Evolutionary conservation across 1,139 yeast genomes (phyloP).

Genomic region (Geotrichum histeridarum): DNA sequence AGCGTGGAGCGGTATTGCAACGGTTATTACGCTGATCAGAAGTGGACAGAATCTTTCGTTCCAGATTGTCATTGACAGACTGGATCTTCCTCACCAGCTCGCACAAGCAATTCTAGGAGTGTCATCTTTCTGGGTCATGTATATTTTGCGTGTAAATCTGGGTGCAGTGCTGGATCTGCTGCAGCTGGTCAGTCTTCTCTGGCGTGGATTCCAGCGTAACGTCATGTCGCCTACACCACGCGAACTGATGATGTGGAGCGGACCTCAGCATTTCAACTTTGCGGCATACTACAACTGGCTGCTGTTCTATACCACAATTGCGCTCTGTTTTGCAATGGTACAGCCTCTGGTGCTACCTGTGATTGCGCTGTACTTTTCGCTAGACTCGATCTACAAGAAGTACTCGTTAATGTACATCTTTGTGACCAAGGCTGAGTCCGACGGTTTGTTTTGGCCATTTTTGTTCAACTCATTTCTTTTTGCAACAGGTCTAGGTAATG

Average conservation of each 20-base stretch:
- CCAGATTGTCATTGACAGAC: slow-evolving; percentile 25
- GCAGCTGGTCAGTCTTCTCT: slow-evolving; percentile 33
- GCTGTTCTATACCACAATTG: slow-evolving; percentile 39
- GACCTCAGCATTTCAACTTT: slow-evolving; percentile 39
- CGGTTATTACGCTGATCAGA: slow-evolving; percentile 31
- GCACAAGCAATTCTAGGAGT: slow-evolving; percentile 39
- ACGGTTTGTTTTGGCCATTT: slow-evolving; percentile 41
- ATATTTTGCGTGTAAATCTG: slow-evolving; percentile 36
- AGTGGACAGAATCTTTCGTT: slow-evolving; percentile 26
- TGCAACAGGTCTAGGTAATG: slow-evolving; percentile 37
- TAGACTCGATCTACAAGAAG: slow-evolving; percentile 37
- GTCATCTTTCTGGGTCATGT: slow-evolving; percentile 44
- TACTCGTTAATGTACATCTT: slow-evolving; percentile 39
- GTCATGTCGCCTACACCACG: slow-evolving; percentile 39
- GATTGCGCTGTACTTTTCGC: slow-evolving; percentile 33
- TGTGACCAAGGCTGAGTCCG: slow-evolving; percentile 40
- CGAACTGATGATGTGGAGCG: slow-evolving; percentile 35
- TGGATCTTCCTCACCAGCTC: slow-evolving; percentile 34
- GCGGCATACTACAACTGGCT: slow-evolving; percentile 38
- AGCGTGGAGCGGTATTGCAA: slow-evolving; percentile 38
- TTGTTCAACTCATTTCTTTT: slow-evolving; percentile 37
- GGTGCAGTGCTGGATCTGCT: slow-evolving; percentile 36
- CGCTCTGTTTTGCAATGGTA: slow-evolving; percentile 38
- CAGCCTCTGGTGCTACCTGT: slow-evolving; percentile 41
- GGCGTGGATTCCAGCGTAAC: slow-evolving; percentile 31